Evolutionary conservation across 2,329 filamentous ascomycete genomes (phyloP), one percentile per base, ranked within the genome.

Genomic region (Apiospora pterosperma): DNA sequence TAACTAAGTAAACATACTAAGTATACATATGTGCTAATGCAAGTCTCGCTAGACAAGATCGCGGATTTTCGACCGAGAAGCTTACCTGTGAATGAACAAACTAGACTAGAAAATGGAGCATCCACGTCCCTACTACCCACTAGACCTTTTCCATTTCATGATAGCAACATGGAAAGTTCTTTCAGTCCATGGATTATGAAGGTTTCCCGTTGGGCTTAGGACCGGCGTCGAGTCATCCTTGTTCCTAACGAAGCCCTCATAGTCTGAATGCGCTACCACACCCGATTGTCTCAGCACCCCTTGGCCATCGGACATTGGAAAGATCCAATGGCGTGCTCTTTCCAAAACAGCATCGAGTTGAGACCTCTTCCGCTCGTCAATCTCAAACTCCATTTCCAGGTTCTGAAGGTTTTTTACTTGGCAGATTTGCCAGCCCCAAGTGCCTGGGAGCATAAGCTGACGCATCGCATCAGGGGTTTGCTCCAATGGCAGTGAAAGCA

Each of bases 361-460:
- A 12, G 8, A 21, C 34, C 42, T 60, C 61, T 65, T 65, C 8
- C 62, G 12, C 11, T 36, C 55, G 25, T 63, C 64, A 25, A 36
- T 61, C 36, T 65, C 64, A 12, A 65, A 65, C 21, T 63, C 64
- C 25, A 65, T 65, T 34, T 65, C 61, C 19, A 65, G 42, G 5
- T 23, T 61, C 55, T 65, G 52, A 5, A 65, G 61, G 25, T 62
- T 62, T 39, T 41, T 28, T 3, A 65, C 34, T 19, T 61, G 64
- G 11, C 61, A 42, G 28, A 65, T 34, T 19, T 63, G 61, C 61
- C 61, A 65, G 16, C 64, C 64, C 64, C 61, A 65, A 19, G 64
- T 65, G 12, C 64, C 64, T 2, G 48, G 38, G 31, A 10, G 16
- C 64, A 65, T 63, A 14, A 25, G 48, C 23, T 60, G 6, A 4